Conservation (phyloP, 2,329 filamentous ascomycete species). For the Aureobasidium sp. region DNA sequence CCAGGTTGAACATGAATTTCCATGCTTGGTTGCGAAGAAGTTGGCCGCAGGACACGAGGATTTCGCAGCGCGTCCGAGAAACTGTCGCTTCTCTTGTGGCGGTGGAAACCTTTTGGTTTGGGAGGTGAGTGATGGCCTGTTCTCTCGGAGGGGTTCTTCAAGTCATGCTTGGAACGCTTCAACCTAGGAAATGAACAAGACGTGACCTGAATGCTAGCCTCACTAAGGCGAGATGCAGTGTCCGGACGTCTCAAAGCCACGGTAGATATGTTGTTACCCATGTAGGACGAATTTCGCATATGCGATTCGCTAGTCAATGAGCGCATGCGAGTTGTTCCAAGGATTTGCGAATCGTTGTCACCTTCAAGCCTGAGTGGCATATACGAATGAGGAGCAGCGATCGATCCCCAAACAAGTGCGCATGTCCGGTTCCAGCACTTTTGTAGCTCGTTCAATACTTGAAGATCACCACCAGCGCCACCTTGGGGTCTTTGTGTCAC, state of each 20-base stretch:
- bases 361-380: neutral
- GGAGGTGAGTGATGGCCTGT: neutral
- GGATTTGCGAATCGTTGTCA: neutral
- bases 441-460: slow-evolving; percentile 89
- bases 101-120: slow-evolving; percentile 31
- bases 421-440: slow-evolving; percentile 95
- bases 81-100: slow-evolving; percentile 79
- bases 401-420: slow-evolving; percentile 77
- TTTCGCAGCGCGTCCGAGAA: slow-evolving; percentile 79
- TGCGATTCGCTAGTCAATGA: slow-evolving; percentile 1
- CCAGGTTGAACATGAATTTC: slow-evolving; percentile 44
- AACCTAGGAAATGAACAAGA: slow-evolving; percentile 55
- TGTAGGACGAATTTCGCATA: slow-evolving; percentile 6
- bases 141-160: neutral
- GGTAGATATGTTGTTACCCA: neutral
- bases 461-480: slow-evolving; percentile 61
- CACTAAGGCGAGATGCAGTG: slow-evolving; percentile 25
- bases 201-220: slow-evolving; percentile 50
- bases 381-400: slow-evolving; percentile 45
- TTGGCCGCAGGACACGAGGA: slow-evolving; percentile 48
- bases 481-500: slow-evolving; percentile 46
- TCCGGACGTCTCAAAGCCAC: neutral
- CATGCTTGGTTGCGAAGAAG: slow-evolving; percentile 23
- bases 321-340: neutral
- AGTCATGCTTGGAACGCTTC: slow-evolving; percentile 13